Base-by-base conservation (phyloP, 352 stramenopile genomes). In the Phytophthora brassicae region DNA sequence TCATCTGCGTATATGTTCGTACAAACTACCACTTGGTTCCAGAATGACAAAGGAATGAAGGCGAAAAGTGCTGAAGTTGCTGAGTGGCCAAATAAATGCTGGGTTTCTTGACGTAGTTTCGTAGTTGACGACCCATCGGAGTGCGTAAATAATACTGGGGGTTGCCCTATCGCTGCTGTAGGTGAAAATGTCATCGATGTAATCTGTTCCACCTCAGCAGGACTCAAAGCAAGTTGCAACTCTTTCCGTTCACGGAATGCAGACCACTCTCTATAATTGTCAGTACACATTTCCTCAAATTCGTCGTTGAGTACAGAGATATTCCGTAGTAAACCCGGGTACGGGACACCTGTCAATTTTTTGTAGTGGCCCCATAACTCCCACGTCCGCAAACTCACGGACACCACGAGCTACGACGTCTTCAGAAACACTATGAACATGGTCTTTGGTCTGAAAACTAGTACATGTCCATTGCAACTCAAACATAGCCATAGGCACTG, bases 101-200 rank as follows among this genome's bases (percentile, higher is more conserved):
- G 11, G 17, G 20, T 29, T 7, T 52, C 28, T 4, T 45, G 6
- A 4, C 29, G 28, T 45, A 60, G 12, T 38, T 52, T 51, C 7
- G 39, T 52, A 12, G 19, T 28, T 8, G 20, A 16, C 0, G 41
- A 28, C n/a, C 53, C 39, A 39, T 52, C 42, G 7, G 12, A 2
- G 36, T 52, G 53, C 2, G 17, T 12, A n/a, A 60, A 60, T 19
- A 60, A 46, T 29, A 41, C 29, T 13, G 42, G 19, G 3, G 29
- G 28, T 5, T 53, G 12, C 2, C 29, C 53, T 26, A 60, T 9
- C 0, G 53, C 45, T 16, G 31, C 31, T 31, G 20, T 24, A 17
- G 43, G 23, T 19, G 43, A 54, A 54, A 62, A 54, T 1, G 42
- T 42, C 42, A 62, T 62, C 3, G 42, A 24, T 22, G 55, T 45